Conservation (phyloP, 345 rosid genomes). For the Sisymbrium irio region DNA sequence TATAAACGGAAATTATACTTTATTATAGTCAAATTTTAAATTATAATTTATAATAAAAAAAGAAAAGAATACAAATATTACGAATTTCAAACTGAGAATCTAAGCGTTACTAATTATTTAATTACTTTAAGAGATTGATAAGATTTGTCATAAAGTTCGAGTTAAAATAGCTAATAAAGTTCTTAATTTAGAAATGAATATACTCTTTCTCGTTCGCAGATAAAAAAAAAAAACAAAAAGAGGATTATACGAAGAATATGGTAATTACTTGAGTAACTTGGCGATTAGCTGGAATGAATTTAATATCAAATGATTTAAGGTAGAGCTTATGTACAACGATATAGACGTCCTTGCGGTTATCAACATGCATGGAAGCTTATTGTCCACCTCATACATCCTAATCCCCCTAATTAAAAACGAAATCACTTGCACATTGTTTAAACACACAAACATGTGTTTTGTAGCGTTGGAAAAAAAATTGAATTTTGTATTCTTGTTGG, state of each 20-base stretch:
- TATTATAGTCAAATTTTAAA: too few relatives aligned
- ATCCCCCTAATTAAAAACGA: background rate
- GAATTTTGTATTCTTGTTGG: background rate
- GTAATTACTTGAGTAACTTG: background rate
- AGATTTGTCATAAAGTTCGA: background rate
- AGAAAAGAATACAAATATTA: background rate
- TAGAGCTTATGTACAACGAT: background rate
- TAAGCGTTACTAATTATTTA: too few relatives aligned
- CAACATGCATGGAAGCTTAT: constrained; percentile 10
- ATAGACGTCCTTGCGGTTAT: constrained; percentile 20
- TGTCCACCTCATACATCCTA: constrained; percentile 5
- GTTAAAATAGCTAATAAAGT: background rate
- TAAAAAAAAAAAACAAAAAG: too few relatives aligned
- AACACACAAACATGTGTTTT: background rate
- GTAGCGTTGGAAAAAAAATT: too few relatives aligned
- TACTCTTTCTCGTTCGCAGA: too few relatives aligned
- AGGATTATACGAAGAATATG: background rate
- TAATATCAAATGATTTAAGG: background rate
- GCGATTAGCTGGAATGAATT: background rate
- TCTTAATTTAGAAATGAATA: too few relatives aligned
- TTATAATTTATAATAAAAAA: too few relatives aligned
- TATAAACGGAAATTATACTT: too few relatives aligned
- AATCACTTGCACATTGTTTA: constrained; percentile 4
- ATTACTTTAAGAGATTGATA: too few relatives aligned
- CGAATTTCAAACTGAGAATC: background rate